Evolutionary conservation across 2,329 filamentous ascomycete genomes (phyloP).

Genomic region (Diaporthe humulicola): DNA sequence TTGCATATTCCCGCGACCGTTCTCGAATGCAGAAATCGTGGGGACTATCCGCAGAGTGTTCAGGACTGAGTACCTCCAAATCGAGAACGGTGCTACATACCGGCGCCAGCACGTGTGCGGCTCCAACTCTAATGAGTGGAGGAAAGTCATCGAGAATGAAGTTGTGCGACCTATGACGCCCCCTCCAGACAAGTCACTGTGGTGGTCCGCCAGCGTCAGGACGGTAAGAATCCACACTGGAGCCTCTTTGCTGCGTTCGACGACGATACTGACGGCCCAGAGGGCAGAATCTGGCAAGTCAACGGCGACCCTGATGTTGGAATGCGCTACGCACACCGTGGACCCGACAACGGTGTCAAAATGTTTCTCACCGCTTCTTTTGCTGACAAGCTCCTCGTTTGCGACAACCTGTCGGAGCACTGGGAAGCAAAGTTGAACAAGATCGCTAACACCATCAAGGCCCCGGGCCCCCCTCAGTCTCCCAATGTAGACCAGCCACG

Average conservation of each 20-base stretch:
- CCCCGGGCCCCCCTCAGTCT: not conserved
- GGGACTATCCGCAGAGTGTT: not conserved
- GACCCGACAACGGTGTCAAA: not conserved
- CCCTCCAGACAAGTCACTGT: not conserved
- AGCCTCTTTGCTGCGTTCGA: not conserved
- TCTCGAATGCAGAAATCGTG: too few species aligned
- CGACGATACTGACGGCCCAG: not conserved
- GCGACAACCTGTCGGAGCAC: not conserved
- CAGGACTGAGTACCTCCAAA: not conserved
- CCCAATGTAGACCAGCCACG: not conserved
- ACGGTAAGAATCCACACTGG: not conserved
- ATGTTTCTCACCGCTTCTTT: not conserved
- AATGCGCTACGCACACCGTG: not conserved
- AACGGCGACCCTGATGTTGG: not conserved
- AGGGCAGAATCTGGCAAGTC: not conserved
- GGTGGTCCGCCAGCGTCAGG: not conserved
- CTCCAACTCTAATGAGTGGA: not conserved
- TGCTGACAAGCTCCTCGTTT: not conserved
- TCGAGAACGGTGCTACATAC: not conserved
- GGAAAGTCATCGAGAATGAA: not conserved
- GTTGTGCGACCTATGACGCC: not conserved
- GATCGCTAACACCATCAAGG: not conserved
- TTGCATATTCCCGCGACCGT: not conserved
- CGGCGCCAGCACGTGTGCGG: not conserved
- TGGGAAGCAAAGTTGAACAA: not conserved